Percentiles rank a stretch among this genome's conserved stretches.
phyloP scores from a whole-genome alignment of 495 filamentous ascomycete genomes.

The Haplographium delicatum region DNA sequence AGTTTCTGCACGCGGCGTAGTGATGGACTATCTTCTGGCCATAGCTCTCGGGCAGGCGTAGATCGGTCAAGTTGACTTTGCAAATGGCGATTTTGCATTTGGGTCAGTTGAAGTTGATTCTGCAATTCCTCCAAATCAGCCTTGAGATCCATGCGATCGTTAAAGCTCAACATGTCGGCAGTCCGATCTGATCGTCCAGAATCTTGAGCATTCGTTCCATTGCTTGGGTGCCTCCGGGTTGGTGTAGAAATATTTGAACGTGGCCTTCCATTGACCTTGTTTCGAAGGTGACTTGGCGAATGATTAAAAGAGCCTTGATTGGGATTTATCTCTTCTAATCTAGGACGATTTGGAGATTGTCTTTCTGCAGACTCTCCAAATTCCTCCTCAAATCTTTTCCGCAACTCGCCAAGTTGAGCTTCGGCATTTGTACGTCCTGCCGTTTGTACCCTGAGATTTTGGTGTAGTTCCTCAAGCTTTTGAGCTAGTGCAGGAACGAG shows the following conservation, averaged over 20 bases:
- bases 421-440: slow-evolving; percentile 81
- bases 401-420: slow-evolving; percentile 73
- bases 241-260: slow-evolving; percentile 74
- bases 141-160: slow-evolving; percentile 85
- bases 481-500: slow-evolving; percentile 68
- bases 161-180: slow-evolving; percentile 82
- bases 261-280: slow-evolving; percentile 66
- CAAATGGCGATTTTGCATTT: slow-evolving; percentile 95
- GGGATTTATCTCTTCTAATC: slow-evolving; percentile 72
- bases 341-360: slow-evolving; percentile 64
- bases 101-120: slow-evolving; percentile 88
- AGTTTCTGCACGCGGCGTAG: slow-evolving; percentile 80
- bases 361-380: slow-evolving; percentile 66
- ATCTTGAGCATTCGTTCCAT: slow-evolving; percentile 59
- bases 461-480: slow-evolving; percentile 81
- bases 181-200: slow-evolving; percentile 85
- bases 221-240: slow-evolving; percentile 62
- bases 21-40: slow-evolving; percentile 80
- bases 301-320: slow-evolving; percentile 73
- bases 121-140: slow-evolving; percentile 89
- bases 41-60: slow-evolving; percentile 51
- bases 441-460: slow-evolving; percentile 78
- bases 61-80: slow-evolving; percentile 77
- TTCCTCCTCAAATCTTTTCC: slow-evolving; percentile 65
- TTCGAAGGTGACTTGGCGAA: slow-evolving; percentile 70